Evolutionary conservation across 345 rosid species (phyloP), one percentile per base, ranked within the genome.

Genomic region (Citrus sp.): DNA sequence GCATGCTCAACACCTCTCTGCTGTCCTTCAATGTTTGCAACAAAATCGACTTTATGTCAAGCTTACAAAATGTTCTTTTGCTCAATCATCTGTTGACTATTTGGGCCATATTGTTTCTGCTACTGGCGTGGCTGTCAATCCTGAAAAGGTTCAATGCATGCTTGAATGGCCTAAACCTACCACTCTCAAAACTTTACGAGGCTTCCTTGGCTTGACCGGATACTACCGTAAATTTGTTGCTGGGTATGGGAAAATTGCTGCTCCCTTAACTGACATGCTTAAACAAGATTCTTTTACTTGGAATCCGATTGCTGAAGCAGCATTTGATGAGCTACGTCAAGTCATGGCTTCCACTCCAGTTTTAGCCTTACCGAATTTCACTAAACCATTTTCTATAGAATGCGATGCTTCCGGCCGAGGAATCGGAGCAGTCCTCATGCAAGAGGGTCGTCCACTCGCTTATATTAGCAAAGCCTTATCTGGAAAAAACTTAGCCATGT

Each of bases 301-400:
- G 62, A 58, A 0, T 18, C 27, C 10, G 1, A 0, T 3, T 0
- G 7, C 8, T 6, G 61, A 56, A 58, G 1, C 4, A 6, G 4
- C 25, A 25, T 58, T 58, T 58, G 8, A 18, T 0, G 62, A 58
- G 1, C 4, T 58, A 6, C n/a, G 24, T 0, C 62, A 58, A n/a
- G 62, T 4, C 10, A 58, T 58, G 13, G 62, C 24, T 19, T 58
- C 62, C n/a, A 58, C 25, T 2, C n/a, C 25, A 6, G 60, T 56
- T 18, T 7, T 56, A 5, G 25, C n/a, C 60, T 56, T 56, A 1
- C 60, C 24, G 0, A 22, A 27, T 27, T 56, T 56, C 22, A 19
- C 60, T 2, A 56, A 55, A 56, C 60, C n/a, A 18, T 21, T 56
- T 7, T 56, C n/a, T 19, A 56, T 51, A 3, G 22, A 54, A 54